These are phyloP conservation scores for Chamaenerion angustifolium DNA, from an alignment of 345 rosid species.

Conservation along the genomic window DNA sequence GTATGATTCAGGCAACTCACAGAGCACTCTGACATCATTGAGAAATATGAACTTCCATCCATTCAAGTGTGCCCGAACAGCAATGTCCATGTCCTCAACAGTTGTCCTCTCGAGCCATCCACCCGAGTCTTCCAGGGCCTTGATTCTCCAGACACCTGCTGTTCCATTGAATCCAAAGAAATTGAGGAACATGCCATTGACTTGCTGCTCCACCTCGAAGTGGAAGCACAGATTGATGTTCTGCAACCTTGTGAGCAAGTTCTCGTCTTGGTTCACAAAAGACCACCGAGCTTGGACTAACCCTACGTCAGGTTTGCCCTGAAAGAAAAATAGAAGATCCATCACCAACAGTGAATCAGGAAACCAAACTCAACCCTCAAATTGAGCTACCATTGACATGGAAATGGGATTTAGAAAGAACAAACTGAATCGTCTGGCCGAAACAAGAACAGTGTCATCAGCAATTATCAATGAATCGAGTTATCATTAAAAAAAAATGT, in stretches of 20 bases:
- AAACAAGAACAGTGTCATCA: too few relatives aligned
- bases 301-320: constrained; percentile 15
- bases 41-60: constrained; percentile 19
- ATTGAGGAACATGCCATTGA: constrained; percentile 10
- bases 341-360: too few relatives aligned
- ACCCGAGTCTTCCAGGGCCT: constrained; percentile 13
- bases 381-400: not conserved
- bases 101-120: constrained; percentile 18
- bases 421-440: too few relatives aligned
- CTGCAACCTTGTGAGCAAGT: constrained; percentile 13
- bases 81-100: constrained; percentile 16
- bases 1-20: constrained; percentile 12
- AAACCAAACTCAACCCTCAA: not conserved
- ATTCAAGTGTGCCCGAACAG: constrained; percentile 13
- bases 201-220: constrained; percentile 19
- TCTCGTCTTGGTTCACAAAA: constrained; percentile 12
- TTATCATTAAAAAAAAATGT: too few relatives aligned
- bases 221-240: constrained; percentile 14
- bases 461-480: too few relatives aligned
- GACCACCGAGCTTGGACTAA: constrained; percentile 14
- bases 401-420: too few relatives aligned
- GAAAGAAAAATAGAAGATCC: not conserved
- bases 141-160: constrained; percentile 15
- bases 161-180: constrained; percentile 18
- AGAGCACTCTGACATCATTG: constrained; percentile 11